Percentiles rank a stretch among this genome's conserved stretches.
Evolutionary conservation across 768 basidiomycete genomes (phyloP).

Genomic region (Solioccasus polychromus): DNA sequence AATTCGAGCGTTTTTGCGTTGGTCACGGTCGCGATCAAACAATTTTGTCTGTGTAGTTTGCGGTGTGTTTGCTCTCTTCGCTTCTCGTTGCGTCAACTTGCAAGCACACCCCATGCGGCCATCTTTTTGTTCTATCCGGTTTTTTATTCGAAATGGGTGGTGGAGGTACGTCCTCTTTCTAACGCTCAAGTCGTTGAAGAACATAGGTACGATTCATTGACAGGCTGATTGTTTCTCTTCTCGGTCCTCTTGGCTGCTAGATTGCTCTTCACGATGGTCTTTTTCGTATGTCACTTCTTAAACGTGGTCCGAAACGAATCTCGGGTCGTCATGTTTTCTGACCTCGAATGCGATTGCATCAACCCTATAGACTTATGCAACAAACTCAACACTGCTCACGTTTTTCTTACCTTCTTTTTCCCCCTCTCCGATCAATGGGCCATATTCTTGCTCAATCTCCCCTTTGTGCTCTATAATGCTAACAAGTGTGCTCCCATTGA

Average conservation of each 20-base stretch:
- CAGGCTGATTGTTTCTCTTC: conserved; percentile 97
- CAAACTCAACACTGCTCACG: conserved; percentile 95
- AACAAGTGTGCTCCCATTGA: conserved; percentile 76
- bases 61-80: too few species aligned
- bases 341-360: conserved; percentile 99
- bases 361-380: conserved; percentile 99
- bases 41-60: too few species aligned
- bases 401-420: conserved; percentile 87
- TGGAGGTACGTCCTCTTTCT: conserved; percentile 35
- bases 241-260: conserved; percentile 94
- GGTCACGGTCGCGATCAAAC: too few species aligned
- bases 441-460: conserved; percentile 86
- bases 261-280: conserved; percentile 97
- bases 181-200: neutral
- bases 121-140: neutral
- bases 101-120: neutral
- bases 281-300: conserved; percentile 75
- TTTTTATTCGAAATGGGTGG: conserved; percentile 36
- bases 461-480: conserved; percentile 84
- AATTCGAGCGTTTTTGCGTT: too few species aligned
- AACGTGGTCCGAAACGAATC: neutral
- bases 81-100: conserved; percentile 1
- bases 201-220: neutral
- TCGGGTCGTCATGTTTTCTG: conserved; percentile 99
- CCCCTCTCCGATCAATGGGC: conserved; percentile 94